Evolutionary conservation across 1,139 yeast genomes (phyloP).

Genomic region (Blastobotrys capitulatus): DNA sequence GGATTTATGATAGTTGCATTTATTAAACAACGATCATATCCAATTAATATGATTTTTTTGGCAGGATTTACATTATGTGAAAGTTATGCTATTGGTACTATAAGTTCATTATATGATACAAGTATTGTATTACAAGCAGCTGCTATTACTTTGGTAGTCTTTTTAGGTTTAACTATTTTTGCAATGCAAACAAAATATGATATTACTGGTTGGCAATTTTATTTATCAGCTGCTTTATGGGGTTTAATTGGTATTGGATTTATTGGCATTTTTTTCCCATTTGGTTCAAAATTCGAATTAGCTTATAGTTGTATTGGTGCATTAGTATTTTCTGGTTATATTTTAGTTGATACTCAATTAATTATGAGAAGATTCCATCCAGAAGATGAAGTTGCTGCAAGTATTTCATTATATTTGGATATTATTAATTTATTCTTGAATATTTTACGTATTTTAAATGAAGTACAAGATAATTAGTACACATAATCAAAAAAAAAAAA

Average conservation of each 20-base stretch:
- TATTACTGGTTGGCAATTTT: conserved; percentile 67
- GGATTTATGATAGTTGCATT: conserved; percentile 58
- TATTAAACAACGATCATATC: conserved; percentile 59
- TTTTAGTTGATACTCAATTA: conserved; percentile 76
- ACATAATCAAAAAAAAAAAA: not conserved
- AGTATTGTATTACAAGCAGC: conserved; percentile 67
- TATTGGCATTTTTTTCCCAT: conserved; percentile 63
- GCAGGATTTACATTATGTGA: conserved; percentile 68
- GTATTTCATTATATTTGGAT: conserved; percentile 73
- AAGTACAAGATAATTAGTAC: conserved; percentile 37
- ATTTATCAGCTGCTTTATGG: conserved; percentile 57
- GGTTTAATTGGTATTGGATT: conserved; percentile 69
- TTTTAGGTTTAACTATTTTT: conserved; percentile 67
- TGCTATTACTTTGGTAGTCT: conserved; percentile 60
- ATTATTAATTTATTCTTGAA: conserved; percentile 73
- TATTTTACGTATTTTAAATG: conserved; percentile 63
- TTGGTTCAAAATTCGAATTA: conserved; percentile 49
- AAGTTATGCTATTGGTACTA: conserved; percentile 65
- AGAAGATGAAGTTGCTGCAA: conserved; percentile 80
- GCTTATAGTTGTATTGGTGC: conserved; percentile 73
- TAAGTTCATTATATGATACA: conserved; percentile 60
- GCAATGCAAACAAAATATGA: conserved; percentile 83
- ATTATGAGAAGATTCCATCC: conserved; percentile 76
- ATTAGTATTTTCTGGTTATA: conserved; percentile 62
- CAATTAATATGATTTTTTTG: conserved; percentile 53